Percentiles rank a stretch among this genome's conserved stretches.
Conservation (phyloP, 1,139 yeast species). For the Saccharomyces hybrid region DNA sequence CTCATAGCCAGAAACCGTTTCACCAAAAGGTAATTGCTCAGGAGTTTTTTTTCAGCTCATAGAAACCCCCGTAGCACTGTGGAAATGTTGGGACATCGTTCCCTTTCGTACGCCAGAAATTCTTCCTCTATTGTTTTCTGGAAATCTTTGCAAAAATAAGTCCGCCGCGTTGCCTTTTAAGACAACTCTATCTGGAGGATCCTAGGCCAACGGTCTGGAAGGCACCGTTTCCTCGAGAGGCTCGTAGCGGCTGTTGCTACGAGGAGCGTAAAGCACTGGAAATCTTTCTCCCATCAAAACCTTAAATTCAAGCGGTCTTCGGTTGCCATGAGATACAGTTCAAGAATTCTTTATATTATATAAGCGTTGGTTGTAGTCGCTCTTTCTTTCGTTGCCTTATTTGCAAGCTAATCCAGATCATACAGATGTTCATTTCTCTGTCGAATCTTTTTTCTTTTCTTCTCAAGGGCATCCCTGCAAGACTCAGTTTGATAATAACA, state of each 20-base stretch:
- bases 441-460: not conserved
- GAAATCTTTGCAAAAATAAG: not conserved
- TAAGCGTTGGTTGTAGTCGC: not conserved
- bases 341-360: not conserved
- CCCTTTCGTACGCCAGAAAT: slow-evolving; percentile 1
- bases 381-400: not conserved
- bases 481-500: not conserved
- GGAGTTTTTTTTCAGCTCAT: not conserved
- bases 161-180: not conserved
- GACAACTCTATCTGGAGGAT: not conserved
- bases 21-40: not conserved
- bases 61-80: not conserved
- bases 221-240: not conserved
- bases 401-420: not conserved
- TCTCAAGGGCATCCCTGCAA: not conserved
- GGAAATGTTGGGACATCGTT: not conserved
- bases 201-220: not conserved
- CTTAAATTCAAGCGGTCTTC: not conserved
- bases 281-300: not conserved
- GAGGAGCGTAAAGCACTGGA: slow-evolving; percentile 1
- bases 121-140: not conserved
- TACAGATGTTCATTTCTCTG: not conserved
- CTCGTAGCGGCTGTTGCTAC: not conserved
- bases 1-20: not conserved
- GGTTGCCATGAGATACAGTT: slow-evolving; percentile 1